Evolutionary conservation across 305 asterid species (phyloP), one percentile per base, ranked within the genome.

Genomic region (Ruellia speciosa): DNA sequence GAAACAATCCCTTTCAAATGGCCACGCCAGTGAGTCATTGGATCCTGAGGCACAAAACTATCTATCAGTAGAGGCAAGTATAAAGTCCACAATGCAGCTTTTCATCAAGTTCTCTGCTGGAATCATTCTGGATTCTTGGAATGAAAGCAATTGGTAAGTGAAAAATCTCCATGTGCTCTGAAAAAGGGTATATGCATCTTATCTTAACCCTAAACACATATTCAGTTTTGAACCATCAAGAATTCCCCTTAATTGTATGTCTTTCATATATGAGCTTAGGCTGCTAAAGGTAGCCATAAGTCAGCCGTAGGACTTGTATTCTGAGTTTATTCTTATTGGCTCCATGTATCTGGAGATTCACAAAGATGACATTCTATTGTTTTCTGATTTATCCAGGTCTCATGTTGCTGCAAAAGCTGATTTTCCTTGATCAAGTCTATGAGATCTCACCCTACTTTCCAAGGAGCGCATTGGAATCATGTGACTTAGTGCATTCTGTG

Each of bases 31-130:
- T 11, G 94, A 88, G 60, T 52, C 86, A 14, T 59, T 78, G 75
- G 92, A 83, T 66, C 75, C 82, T 16, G 94, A 78, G 41, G 52
- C 81, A 64, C 85, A 70, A 34, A 76, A 69, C 66, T 85, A 77
- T 59, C 59, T 70, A 18, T 81, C 96, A 5, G 84, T 83, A 14
- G 95, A 93, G 73, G 74, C 90, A 14, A 86, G 81, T 75, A 77
- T 86, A 60, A 88, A 82, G 75, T 81, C 97, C 68, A 81, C 83
- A 49, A 79, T 93, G 95, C 94, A 86, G 78, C 90, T 93, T 39
- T 88, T 81, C 66, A 63, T 93, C 77, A 88, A 86, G 70, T 88
- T 88, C 79, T 82, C 97, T 35, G 86, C 97, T 13, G 96, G 92
- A 65, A 75, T 93, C 45, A 66, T 88, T 70, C 80, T 93, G 13